Conservation (phyloP, 805 yeast species). For the Barnettozyma californica region DNA sequence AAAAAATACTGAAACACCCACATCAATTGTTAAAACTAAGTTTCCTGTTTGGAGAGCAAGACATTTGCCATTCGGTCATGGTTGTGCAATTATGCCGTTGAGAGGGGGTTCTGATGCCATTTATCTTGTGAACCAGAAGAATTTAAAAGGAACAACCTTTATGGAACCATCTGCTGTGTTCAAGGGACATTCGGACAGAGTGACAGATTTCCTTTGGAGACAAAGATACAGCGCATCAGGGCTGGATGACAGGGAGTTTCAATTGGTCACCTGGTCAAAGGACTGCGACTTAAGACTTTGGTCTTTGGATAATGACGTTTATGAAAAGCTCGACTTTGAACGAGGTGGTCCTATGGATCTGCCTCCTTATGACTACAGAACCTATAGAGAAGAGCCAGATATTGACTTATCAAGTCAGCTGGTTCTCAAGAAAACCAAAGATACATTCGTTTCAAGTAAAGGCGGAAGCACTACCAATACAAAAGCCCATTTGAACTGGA, state of each 20-base stretch:
- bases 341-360: constrained; percentile 33
- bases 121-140: constrained; percentile 28
- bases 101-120: constrained; percentile 68
- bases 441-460: constrained; percentile 35
- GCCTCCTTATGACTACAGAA: constrained; percentile 36
- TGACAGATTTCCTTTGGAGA: constrained; percentile 88
- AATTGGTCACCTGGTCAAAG: constrained; percentile 89
- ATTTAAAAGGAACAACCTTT: constrained; percentile 27
- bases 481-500: constrained; percentile 78
- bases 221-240: constrained; percentile 43
- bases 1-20: constrained; percentile 38
- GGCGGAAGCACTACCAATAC: constrained; percentile 32
- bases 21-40: constrained; percentile 57
- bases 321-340: constrained; percentile 40
- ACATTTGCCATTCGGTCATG: constrained; percentile 81
- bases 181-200: constrained; percentile 78
- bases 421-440: constrained; percentile 33
- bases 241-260: constrained; percentile 74
- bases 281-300: constrained; percentile 82
- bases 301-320: constrained; percentile 52
- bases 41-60: constrained; percentile 91
- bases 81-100: constrained; percentile 86
- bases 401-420: constrained; percentile 25
- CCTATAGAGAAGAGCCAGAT: constrained; percentile 53
- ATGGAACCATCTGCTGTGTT: constrained; percentile 55